Evolutionary conservation across 75 land plant species (phyloP).

Genomic region (Cupressus sempervirens): DNA sequence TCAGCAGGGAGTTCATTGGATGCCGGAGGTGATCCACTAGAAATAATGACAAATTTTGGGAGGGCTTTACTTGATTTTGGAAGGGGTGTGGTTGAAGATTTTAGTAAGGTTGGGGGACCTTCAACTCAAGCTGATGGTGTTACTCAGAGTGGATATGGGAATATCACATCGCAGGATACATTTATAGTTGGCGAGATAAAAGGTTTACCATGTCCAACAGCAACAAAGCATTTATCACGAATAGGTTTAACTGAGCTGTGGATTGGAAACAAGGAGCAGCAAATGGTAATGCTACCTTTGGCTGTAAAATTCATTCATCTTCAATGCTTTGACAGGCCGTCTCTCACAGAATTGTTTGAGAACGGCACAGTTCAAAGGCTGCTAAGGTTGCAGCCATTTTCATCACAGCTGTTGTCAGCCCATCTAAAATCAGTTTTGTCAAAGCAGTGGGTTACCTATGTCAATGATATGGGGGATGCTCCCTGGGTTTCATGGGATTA

Average conservation of each 20-base stretch:
- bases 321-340: constrained; percentile 50
- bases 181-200: constrained; percentile 53
- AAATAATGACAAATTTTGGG: constrained; percentile 57
- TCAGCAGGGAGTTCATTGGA: constrained; percentile 15
- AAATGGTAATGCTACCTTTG: constrained; percentile 50
- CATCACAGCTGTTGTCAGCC: constrained; percentile 51
- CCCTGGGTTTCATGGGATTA: constrained; percentile 91
- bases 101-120: constrained; percentile 47
- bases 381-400: constrained; percentile 56
- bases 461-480: constrained; percentile 29
- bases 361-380: constrained; percentile 39
- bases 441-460: constrained; percentile 55
- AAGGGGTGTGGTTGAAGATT: constrained; percentile 70
- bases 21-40: constrained; percentile 63
- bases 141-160: constrained; percentile 12
- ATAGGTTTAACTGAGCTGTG: constrained; percentile 74
- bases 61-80: constrained; percentile 76
- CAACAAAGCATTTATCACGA: constrained; percentile 42
- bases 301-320: constrained; percentile 71
- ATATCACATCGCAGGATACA: constrained; percentile 2
- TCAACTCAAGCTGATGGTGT: constrained; percentile 10
- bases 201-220: constrained; percentile 85
- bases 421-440: constrained; percentile 54
- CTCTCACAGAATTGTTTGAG: constrained; percentile 45
- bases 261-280: constrained; percentile 82